Evolutionary conservation across 306 rosid genomes (phyloP), one percentile per base, ranked within the genome.

Genomic region (Alnus rubra): DNA sequence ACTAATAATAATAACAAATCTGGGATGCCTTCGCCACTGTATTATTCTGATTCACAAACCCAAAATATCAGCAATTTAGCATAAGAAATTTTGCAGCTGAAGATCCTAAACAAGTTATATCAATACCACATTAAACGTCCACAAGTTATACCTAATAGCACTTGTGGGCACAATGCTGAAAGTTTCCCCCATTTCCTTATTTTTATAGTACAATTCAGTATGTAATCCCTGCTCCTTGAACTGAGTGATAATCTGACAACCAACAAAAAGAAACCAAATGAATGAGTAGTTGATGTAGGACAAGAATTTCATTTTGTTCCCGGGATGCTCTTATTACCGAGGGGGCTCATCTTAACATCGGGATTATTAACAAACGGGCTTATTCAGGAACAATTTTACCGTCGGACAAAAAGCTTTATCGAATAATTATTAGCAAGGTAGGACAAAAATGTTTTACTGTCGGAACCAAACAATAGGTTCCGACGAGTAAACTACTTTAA

Each of bases 121-220:
- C 9, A 74, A 80, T 33, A 23, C 28, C 18, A 52, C 6, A 42
- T 52, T 15, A 44, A 8, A 68, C 78, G 64, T 54, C 52, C 42
- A 74, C 69, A 52, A 67, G 77, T 67, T 78, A n/a, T 86, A 94
- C 97, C 95, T 94, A 78, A 92, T 78, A 77, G 98, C 98, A 91
- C 97, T 94, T 56, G 97, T 92, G 70, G 98, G 98, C 67, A 92
- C 97, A 82, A 94, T 94, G 86, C 92, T 92, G 89, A 79, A 92
- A 31, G 97, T 92, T 76, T 94, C 98, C 78, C 97, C 97, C 97
- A 91, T 92, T 87, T 92, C 98, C 79, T 71, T 91, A 80, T 91
- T 94, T 82, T 88, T 89, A 80, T 92, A 91, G 75, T 94, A 94
- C 81, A 94, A 79, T 68, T 89, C 94, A 3, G 94, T 92, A 83